Percentiles rank a stretch among this genome's conserved stretches.
phyloP scores from a whole-genome alignment of 371 early-diverging fungal species.

The Rhizopus microsporus region DNA sequence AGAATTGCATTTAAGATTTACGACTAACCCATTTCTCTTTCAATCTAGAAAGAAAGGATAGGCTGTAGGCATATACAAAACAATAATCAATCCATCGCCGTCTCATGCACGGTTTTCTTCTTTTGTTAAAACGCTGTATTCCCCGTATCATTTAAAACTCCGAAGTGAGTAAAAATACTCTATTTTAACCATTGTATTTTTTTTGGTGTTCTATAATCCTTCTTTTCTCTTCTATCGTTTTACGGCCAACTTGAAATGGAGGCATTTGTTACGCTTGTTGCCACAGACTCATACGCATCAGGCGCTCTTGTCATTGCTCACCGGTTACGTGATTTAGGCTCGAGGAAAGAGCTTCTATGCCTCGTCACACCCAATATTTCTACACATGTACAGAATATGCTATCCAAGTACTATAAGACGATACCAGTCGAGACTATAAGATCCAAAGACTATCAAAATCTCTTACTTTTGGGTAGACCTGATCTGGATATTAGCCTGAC shows the following conservation, averaged over 20 bases:
- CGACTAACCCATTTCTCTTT: too few relatives aligned
- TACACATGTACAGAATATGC: conserved; percentile 36
- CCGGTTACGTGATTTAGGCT: conserved; percentile 69
- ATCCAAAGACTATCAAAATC: conserved; percentile 55
- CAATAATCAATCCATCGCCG: too few relatives aligned
- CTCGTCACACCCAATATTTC: conserved; percentile 69
- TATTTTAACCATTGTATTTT: too few relatives aligned
- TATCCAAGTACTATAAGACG: conserved; percentile 64
- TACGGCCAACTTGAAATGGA: conserved; percentile 26
- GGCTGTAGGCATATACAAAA: too few relatives aligned
- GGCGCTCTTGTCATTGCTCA: conserved; percentile 85
- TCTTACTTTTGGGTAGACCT: conserved; percentile 80
- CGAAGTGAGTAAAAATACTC: too few relatives aligned
- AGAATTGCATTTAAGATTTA: too few relatives aligned
- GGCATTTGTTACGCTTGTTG: conserved; percentile 76
- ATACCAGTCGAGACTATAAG: conserved; percentile 62
- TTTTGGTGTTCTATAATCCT: too few relatives aligned
- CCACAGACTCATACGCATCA: conserved; percentile 77
- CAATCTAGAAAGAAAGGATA: too few relatives aligned
- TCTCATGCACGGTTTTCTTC: too few relatives aligned
- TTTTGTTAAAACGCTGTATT: too few relatives aligned
- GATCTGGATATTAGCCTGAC: conserved; percentile 89
- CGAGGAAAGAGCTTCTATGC: conserved; percentile 66
- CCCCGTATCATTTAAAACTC: too few relatives aligned
- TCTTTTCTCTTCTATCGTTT: conserved; percentile 6